phyloP scores from a whole-genome alignment of 352 stramenopile genomes.

The Pythium vanterpoolii region DNA sequence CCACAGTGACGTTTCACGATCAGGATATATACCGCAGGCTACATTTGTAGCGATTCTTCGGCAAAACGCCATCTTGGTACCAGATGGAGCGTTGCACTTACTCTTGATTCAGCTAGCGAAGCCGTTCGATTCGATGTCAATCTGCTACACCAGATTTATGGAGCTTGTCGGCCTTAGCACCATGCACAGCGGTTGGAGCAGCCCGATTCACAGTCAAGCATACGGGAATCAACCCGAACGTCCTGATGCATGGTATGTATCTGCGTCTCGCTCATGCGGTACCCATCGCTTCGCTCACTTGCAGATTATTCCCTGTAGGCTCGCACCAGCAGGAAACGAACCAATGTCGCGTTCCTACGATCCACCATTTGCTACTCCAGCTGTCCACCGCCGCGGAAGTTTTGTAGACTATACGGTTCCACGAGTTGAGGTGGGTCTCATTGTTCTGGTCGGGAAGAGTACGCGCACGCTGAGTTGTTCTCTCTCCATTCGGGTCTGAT shows the following conservation, averaged over 20 bases:
- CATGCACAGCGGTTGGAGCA: conserved; percentile 17
- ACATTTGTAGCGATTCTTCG: conserved; percentile 39
- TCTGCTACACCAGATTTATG: conserved; percentile 61
- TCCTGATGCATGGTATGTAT: conserved; percentile 6
- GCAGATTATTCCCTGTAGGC: not conserved
- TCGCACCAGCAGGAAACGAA: not conserved
- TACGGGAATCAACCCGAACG: not conserved
- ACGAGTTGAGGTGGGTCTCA: conserved; percentile 22
- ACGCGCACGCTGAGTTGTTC: not conserved
- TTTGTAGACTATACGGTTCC: conserved; percentile 36
- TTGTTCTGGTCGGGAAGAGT: not conserved
- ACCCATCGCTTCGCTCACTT: not conserved
- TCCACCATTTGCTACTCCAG: conserved; percentile 32
- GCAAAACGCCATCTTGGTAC: conserved; percentile 32
- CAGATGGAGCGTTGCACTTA: conserved; percentile 45
- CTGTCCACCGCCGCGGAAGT: conserved; percentile 20
- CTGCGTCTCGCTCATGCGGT: not conserved
- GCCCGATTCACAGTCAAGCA: conserved; percentile 9
- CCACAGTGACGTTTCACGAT: conserved; percentile 37
- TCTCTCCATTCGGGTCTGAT: not conserved
- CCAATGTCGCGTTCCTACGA: conserved; percentile 11
- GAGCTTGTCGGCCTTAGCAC: conserved; percentile 37
- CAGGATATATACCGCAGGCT: conserved; percentile 38
- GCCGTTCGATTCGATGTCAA: conserved; percentile 43
- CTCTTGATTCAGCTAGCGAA: conserved; percentile 45